Evolutionary conservation across 768 basidiomycete species (phyloP), one percentile per base, ranked within the genome.

Genomic region (Tephrocybe sp.): DNA sequence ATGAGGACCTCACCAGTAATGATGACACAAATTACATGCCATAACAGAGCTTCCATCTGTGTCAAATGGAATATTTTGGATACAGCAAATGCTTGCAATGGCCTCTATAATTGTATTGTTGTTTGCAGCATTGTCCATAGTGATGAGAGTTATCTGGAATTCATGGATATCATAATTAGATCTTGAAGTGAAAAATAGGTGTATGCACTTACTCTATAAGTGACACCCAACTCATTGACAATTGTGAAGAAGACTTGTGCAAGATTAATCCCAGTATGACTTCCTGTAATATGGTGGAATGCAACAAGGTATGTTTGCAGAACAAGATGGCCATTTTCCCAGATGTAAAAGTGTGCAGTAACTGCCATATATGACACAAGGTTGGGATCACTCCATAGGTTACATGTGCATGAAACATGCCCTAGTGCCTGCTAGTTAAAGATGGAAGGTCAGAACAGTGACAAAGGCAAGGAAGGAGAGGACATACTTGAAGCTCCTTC

Each of bases 101-200:
- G 2, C 17, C 15, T 44, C 40, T 30, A 50, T 42, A 10, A 43
- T 20, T 25, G 49, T 21, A 2, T 36, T 23, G 32, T 26, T 21
- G 26, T 68, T 69, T 2, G 56, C 53, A 3, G 64, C 59, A 36
- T 67, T 69, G 39, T 68, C 65, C 15, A 65, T 49, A 1, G 66
- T 68, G 17, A 62, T 58, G 26, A 18, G 6, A 26, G 10, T 39
- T 49, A n/a, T 18, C 20, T 15, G 7, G 11, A 4, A 41, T 9
- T 41, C 17, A n/a, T 41, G n/a, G n/a, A n/a, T 4, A 4, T 12
- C 15, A 14, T 41, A 49, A 18, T 28, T 2, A 44, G 17, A n/a
- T n/a, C n/a, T n/a, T n/a, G n/a, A n/a, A n/a, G n/a, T n/a, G n/a
- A n/a, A n/a, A n/a, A n/a, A n/a, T n/a, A n/a, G n/a, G n/a, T n/a